Evolutionary conservation across 2,329 filamentous ascomycete species (phyloP), one percentile per base, ranked within the genome.

Genomic region (Cladorrhinum sp.): DNA sequence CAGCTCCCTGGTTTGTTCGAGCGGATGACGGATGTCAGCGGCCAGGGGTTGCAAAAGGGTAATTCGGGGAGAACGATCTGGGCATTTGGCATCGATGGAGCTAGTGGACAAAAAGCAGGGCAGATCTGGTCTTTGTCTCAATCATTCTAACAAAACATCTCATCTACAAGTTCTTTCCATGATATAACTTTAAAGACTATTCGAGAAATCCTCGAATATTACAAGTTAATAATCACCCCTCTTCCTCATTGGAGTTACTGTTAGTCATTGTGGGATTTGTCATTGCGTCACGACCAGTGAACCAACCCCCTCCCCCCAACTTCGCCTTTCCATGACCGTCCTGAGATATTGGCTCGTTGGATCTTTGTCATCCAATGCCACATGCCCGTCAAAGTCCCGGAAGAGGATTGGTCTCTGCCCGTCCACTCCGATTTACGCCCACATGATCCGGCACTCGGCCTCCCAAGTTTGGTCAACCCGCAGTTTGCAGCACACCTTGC

Each of bases 281-380:
- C 23, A 59, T 64, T 64, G 62, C 61, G 62, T 67, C 64, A 67
- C 62, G 29, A 27, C 9, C 57, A 49, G 56, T 55, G 54, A 63
- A n/a, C n/a, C 63, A 20, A 25, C 54, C 61, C 65, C 59, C 64
- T 54, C 55, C 57, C 41, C 22, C 29, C 50, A 18, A 10, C 22
- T 32, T 29, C 36, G n/a, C 36, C n/a, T n/a, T n/a, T n/a, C n/a
- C n/a, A n/a, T n/a, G n/a, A n/a, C n/a, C n/a, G n/a, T n/a, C n/a
- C n/a, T n/a, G n/a, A n/a, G n/a, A 3, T 22, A 22, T 10, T 24
- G n/a, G 22, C 12, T 29, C 25, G 25, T 29, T 29, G 25, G 25
- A 29, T 41, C 16, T 5, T 13, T 5, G 36, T 13, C 29, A 6
- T 13, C 10, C 2, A 54, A 52, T 41, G 12, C 24, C 49, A 51